phyloP scores from a whole-genome alignment of 2,329 filamentous ascomycete genomes.

The Neofusicoccum umdonicola region DNA sequence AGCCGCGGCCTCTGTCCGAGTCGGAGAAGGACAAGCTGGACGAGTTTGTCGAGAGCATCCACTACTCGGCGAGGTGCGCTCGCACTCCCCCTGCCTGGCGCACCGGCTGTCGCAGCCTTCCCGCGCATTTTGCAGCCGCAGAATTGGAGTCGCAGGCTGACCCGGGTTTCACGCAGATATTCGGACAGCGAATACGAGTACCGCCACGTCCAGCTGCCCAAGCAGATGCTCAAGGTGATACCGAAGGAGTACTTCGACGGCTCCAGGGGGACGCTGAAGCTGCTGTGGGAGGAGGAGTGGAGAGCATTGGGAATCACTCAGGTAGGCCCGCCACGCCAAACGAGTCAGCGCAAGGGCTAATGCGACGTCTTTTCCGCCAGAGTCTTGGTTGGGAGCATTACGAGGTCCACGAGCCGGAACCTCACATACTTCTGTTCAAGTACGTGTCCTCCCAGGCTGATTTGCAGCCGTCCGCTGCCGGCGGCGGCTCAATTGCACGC shows the following conservation, averaged over 20 bases:
- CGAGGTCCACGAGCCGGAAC: constrained; percentile 97
- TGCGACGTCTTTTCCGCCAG: constrained; percentile 46
- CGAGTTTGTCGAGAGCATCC: constrained; percentile 89
- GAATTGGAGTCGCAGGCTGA: constrained; percentile 3
- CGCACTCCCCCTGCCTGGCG: not conserved
- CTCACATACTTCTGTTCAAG: constrained; percentile 98
- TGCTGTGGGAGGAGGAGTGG: constrained; percentile 99
- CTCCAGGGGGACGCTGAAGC: constrained; percentile 85
- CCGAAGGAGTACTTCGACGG: constrained; percentile 92
- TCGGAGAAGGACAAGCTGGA: constrained; percentile 79
- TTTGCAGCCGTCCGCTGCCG: not conserved
- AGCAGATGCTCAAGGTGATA: constrained; percentile 96
- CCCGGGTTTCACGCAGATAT: constrained; percentile 61
- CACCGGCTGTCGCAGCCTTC: constrained; percentile 5
- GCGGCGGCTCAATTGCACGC: not conserved
- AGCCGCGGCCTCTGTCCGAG: constrained; percentile 76
- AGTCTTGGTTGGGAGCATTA: constrained; percentile 99
- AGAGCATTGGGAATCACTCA: constrained; percentile 94
- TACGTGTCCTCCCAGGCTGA: constrained; percentile 49
- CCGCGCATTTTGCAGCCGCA: not conserved
- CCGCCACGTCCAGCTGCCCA: constrained; percentile 94
- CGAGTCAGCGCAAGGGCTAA: constrained; percentile 6
- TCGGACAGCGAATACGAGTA: constrained; percentile 93
- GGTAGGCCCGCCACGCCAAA: constrained; percentile 52
- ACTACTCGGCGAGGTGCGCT: constrained; percentile 84